phyloP scores from a whole-genome alignment of 495 filamentous ascomycete genomes.

The Lophiotrema nucula region DNA sequence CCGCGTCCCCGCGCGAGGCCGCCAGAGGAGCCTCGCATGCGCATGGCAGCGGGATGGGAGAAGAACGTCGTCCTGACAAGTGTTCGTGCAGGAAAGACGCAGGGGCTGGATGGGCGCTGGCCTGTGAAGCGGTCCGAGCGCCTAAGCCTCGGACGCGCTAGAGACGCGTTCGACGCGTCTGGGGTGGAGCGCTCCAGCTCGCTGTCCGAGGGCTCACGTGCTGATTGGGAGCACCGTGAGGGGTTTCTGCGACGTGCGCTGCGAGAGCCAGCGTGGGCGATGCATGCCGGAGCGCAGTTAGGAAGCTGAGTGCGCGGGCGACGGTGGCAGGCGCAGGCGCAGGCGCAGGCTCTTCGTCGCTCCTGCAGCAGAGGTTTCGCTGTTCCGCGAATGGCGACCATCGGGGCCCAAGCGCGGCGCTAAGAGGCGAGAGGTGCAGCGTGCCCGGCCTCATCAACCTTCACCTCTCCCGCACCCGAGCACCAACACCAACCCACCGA shows the following conservation, averaged over 20 bases:
- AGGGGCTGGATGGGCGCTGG: no score
- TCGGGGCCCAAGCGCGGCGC: conserved; percentile 1
- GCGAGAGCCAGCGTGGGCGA: background rate
- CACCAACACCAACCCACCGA: background rate
- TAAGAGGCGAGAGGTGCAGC: no score
- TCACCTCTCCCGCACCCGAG: background rate
- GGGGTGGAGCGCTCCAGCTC: background rate
- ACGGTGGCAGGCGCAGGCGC: background rate
- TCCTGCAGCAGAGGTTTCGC: background rate
- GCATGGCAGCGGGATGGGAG: conserved; percentile 4
- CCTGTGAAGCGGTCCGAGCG: background rate
- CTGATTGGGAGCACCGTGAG: conserved; percentile 6
- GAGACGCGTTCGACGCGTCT: conserved; percentile 12
- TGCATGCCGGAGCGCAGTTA: background rate
- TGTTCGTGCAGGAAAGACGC: conserved; percentile 27
- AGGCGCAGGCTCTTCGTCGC: background rate
- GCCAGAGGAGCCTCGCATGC: background rate
- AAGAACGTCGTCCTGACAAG: conserved; percentile 19
- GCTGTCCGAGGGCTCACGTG: no score
- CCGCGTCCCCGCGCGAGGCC: background rate
- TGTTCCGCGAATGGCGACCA: background rate
- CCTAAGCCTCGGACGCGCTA: conserved; percentile 2
- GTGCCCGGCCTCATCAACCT: background rate
- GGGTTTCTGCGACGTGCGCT: background rate
- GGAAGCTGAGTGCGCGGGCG: background rate